Conservation (phyloP, 345 rosid genomes). For the Balakata baccata region DNA sequence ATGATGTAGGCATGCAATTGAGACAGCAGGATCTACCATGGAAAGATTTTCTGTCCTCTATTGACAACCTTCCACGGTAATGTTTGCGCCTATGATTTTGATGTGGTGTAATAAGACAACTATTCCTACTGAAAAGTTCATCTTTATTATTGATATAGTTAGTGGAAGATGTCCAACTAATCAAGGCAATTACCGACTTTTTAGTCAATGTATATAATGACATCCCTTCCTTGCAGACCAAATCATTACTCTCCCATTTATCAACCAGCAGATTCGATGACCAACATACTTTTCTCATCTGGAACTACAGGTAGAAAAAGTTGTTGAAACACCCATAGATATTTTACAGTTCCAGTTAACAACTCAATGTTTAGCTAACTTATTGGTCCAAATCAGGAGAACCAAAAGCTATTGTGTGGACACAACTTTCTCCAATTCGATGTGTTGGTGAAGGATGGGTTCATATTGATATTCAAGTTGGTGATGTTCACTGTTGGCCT, state of each 20-base stretch:
- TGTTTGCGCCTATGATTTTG: neutral
- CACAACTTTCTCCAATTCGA: constrained; percentile 75
- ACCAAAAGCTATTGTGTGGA: constrained; percentile 96
- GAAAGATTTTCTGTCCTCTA: constrained; percentile 55
- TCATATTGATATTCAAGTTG: constrained; percentile 51
- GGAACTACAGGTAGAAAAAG: constrained; percentile 74
- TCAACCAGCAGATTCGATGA: constrained; percentile 51
- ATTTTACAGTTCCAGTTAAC: neutral
- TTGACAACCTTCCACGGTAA: constrained; percentile 47
- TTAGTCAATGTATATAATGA: neutral
- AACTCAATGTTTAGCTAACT: constrained; percentile 9
- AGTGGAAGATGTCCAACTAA: neutral
- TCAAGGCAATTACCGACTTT: neutral
- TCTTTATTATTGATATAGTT: neutral
- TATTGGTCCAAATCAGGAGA: constrained; percentile 51
- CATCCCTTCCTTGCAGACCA: constrained; percentile 34
- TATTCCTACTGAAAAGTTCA: neutral
- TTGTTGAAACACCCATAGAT: neutral
- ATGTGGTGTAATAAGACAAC: neutral
- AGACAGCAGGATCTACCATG: constrained; percentile 71
- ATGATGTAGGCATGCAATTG: constrained; percentile 40
- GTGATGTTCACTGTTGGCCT: constrained; percentile 77
- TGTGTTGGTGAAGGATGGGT: constrained; percentile 65
- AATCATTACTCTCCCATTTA: constrained; percentile 45
- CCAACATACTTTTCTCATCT: constrained; percentile 86